phyloP scores from a whole-genome alignment of 2,329 filamentous ascomycete genomes.

The Corniculantispora saksenae region DNA sequence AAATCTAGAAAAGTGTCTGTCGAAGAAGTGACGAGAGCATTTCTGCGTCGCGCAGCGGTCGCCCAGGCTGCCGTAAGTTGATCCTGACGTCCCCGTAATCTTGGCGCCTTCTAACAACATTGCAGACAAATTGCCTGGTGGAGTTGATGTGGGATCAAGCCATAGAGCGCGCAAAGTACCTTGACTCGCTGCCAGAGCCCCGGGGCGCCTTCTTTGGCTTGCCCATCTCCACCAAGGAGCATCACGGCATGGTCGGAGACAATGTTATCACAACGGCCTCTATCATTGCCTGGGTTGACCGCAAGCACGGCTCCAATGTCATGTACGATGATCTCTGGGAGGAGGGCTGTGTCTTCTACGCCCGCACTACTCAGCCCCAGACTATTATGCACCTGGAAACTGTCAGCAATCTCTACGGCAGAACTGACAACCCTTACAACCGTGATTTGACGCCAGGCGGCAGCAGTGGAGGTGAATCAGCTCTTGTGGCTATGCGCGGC shows the following conservation, averaged over 20 bases:
- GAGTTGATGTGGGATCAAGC: conserved; percentile 39
- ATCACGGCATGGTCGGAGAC: conserved; percentile 37
- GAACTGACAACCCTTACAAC: conserved; percentile 64
- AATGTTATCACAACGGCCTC: conserved; percentile 32
- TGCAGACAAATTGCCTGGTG: conserved; percentile 36
- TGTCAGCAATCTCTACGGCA: conserved; percentile 63
- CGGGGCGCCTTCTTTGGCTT: conserved; percentile 36
- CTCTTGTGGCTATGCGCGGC: conserved; percentile 42
- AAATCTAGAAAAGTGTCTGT: conserved; percentile 14
- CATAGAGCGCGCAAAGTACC: conserved; percentile 33
- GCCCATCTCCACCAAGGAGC: conserved; percentile 38
- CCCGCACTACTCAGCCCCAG: conserved; percentile 70
- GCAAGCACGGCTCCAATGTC: conserved; percentile 34
- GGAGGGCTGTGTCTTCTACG: conserved; percentile 56
- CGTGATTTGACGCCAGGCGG: conserved; percentile 62
- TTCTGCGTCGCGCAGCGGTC: conserved; percentile 18
- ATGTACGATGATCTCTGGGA: conserved; percentile 33
- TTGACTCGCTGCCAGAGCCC: conserved; percentile 36
- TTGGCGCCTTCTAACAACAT: not conserved
- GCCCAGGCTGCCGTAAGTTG: conserved; percentile 18
- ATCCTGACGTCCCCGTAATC: not conserved
- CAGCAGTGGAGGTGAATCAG: conserved; percentile 59
- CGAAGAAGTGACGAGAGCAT: conserved; percentile 18
- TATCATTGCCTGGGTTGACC: conserved; percentile 34
- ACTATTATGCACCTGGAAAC: conserved; percentile 58